Percentiles rank a stretch among this genome's conserved stretches.
These are phyloP conservation scores for Mortierella hygrophila DNA, from an alignment of 192 early-diverging fungal genomes.

Conservation along the genomic window DNA sequence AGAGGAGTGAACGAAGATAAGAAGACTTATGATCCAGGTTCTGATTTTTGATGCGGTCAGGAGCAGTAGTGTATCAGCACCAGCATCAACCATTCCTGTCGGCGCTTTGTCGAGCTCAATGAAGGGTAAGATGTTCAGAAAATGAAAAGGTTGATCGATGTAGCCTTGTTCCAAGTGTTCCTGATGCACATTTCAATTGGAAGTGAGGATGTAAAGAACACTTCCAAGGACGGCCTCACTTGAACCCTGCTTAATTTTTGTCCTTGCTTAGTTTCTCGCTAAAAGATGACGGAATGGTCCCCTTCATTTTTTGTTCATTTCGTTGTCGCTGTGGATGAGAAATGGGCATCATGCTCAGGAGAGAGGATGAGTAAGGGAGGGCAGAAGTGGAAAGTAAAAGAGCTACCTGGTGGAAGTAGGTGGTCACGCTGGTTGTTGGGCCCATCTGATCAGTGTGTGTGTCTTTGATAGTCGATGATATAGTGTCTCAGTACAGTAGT, in stretches of 20 bases:
- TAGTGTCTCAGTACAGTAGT: not conserved
- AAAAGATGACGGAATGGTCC: not conserved
- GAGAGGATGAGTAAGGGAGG: too few relatives aligned
- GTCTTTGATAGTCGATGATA: not conserved
- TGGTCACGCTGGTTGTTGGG: not conserved
- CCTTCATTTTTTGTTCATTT: conserved; percentile 3
- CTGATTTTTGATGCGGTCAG: not conserved
- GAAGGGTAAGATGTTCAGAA: not conserved
- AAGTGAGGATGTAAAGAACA: not conserved
- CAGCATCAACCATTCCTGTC: not conserved
- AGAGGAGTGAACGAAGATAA: not conserved
- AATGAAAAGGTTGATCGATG: not conserved
- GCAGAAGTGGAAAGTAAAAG: too few relatives aligned
- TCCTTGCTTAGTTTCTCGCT: not conserved
- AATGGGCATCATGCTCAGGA: not conserved
- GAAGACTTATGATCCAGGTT: not conserved
- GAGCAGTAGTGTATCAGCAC: not conserved
- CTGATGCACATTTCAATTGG: not conserved
- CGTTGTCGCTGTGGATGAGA: not conserved
- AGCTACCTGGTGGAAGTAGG: too few relatives aligned
- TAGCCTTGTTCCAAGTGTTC: not conserved
- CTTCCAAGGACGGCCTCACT: not conserved
- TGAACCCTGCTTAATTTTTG: not conserved
- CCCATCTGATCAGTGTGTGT: not conserved
- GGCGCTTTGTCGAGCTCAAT: not conserved